Conservation (phyloP, 768 basidiomycete species). For the Lactarius hengduanensis region DNA sequence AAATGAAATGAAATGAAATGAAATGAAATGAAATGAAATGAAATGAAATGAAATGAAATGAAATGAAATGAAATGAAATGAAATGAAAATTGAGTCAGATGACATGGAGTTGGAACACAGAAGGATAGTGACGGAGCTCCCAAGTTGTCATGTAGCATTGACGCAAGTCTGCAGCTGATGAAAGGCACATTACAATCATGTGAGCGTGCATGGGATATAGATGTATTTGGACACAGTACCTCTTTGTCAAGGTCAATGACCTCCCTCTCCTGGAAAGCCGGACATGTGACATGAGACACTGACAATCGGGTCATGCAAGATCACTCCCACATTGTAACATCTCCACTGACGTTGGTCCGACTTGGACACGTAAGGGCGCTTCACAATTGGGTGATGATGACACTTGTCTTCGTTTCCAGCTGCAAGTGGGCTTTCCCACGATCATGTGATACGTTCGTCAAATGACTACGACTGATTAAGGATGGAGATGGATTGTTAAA, state of each 20-base stretch:
- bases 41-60: too few relatives aligned
- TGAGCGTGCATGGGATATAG: constrained; percentile 16
- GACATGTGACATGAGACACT: constrained; percentile 15
- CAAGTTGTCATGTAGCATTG: constrained; percentile 72
- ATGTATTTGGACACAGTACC: constrained; percentile 37
- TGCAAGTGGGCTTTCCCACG: too few relatives aligned
- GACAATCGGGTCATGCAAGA: constrained; percentile 1
- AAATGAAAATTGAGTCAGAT: constrained; percentile 63
- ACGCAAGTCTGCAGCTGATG: constrained; percentile 68
- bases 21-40: too few relatives aligned
- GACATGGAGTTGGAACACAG: constrained; percentile 66
- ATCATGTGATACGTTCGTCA: too few relatives aligned
- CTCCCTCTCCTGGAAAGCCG: constrained; percentile 41
- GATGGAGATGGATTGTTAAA: too few relatives aligned
- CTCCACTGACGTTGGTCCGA: too few relatives aligned
- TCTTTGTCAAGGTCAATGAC: too few relatives aligned
- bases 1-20: too few relatives aligned
- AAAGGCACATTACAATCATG: constrained; percentile 4
- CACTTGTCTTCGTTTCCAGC: too few relatives aligned
- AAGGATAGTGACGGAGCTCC: constrained; percentile 77
- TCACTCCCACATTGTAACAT: background rate
- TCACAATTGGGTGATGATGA: too few relatives aligned
- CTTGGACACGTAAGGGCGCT: too few relatives aligned
- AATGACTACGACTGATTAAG: too few relatives aligned
- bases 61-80: constrained; percentile 70